Base-by-base conservation (phyloP, 75 land plant genomes). In the Selaginella moellendorffii region DNA sequence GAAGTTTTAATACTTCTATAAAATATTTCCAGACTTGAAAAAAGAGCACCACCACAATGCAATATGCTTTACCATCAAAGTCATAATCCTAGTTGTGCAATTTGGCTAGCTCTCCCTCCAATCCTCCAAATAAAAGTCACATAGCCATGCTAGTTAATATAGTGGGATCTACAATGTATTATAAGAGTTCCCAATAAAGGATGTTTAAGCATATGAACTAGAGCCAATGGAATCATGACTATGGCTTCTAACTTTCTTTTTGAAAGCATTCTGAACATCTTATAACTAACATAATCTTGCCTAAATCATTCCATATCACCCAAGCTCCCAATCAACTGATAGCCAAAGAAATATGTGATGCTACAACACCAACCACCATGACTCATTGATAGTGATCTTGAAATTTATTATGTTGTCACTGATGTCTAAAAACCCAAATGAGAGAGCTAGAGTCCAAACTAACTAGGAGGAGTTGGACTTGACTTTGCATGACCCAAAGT, bases 121-220 rank as follows among this genome's bases (percentile, higher is more conserved):
- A n/a, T n/a, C n/a, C n/a, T n/a, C n/a, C n/a, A n/a, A n/a, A n/a
- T n/a, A n/a, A n/a, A n/a, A n/a, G n/a, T n/a, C n/a, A n/a, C n/a
- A n/a, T n/a, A n/a, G n/a, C n/a, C n/a, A n/a, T n/a, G n/a, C n/a
- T n/a, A n/a, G n/a, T n/a, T n/a, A n/a, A n/a, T n/a, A n/a, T n/a
- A n/a, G n/a, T n/a, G n/a, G n/a, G n/a, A 56, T 21, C 59, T 19
- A 24, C 59, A 56, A n/a, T 56, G 59, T 56, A 2, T 2, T 56
- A 56, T 2, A 56, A 56, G n/a, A 8, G 59, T 19, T 25, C 59
- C 59, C 19, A 56, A 5, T 9, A n/a, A 19, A 21, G 8, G 21
- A 19, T 56, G 21, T 21, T 25, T 21, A 56, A 56, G 59, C 9
- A 56, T 21, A 8, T 21, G 23, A 2, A 56, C 25, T 9, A n/a